phyloP scores from a whole-genome alignment of 257 asterid species.

The Solanum neorickii region DNA sequence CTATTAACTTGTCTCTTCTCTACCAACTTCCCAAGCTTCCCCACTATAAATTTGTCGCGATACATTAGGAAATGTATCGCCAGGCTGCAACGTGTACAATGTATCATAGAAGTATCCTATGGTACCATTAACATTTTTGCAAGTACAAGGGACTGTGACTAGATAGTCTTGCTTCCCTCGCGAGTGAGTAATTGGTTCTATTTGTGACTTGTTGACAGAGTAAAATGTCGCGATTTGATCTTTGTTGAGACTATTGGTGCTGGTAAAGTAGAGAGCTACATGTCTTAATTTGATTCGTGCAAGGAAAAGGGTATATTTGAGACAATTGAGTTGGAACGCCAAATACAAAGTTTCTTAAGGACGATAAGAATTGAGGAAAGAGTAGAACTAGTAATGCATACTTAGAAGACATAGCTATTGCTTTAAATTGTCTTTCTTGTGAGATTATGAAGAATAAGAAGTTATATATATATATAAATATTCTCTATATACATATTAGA shows the following conservation, averaged over 20 bases:
- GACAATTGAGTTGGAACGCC: constrained; percentile 3
- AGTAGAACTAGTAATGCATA: constrained; percentile 10
- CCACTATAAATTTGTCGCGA: constrained; percentile 42
- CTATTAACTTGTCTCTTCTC: constrained; percentile 10
- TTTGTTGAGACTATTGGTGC: constrained; percentile 24
- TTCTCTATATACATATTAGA: not conserved
- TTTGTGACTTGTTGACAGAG: constrained; percentile 30
- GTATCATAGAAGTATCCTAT: constrained; percentile 55
- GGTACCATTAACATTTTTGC: constrained; percentile 35
- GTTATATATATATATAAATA: not conserved
- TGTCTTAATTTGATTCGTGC: constrained; percentile 20
- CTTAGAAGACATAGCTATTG: constrained; percentile 32
- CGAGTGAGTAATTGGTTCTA: constrained; percentile 13
- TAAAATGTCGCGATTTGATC: constrained; percentile 33
- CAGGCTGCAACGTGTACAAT: constrained; percentile 11
- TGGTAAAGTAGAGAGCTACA: constrained; percentile 58
- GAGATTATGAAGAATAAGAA: not conserved
- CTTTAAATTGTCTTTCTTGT: constrained; percentile 4
- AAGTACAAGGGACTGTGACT: constrained; percentile 48
- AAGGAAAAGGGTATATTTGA: constrained; percentile 26
- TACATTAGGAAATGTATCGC: constrained; percentile 28
- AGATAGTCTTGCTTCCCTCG: constrained; percentile 27
- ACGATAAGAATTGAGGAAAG: not conserved
- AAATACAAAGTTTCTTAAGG: not conserved
- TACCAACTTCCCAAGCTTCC: constrained; percentile 39